Conservation (phyloP, 371 early-diverging fungal genomes). For the Zopfochytrium polystomum region DNA sequence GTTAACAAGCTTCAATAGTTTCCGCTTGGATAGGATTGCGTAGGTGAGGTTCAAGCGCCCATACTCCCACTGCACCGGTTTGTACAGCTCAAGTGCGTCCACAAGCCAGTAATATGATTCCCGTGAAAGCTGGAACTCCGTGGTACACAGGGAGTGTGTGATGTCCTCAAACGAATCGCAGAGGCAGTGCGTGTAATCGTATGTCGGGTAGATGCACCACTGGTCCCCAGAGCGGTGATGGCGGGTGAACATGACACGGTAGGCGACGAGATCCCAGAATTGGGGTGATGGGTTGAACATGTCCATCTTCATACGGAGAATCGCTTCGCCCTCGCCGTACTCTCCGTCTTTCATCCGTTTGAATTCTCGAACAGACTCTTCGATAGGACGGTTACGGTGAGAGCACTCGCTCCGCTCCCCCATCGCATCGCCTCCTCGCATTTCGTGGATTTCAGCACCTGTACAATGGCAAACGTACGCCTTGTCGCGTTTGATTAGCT, state of each 20-base stretch:
- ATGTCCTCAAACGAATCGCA: slow-evolving; percentile 99
- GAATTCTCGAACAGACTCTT: slow-evolving; percentile 92
- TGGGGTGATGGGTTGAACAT: slow-evolving; percentile 93
- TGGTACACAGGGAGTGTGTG: slow-evolving; percentile 99
- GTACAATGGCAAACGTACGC: slow-evolving; percentile 98
- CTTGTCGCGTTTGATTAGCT: slow-evolving; percentile 86
- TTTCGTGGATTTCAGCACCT: slow-evolving; percentile 86
- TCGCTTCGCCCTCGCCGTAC: slow-evolving; percentile 91
- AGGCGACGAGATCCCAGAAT: slow-evolving; percentile 99
- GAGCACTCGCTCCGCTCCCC: slow-evolving; percentile 87
- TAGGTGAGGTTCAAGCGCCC: slow-evolving; percentile 95
- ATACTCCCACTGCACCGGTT: slow-evolving; percentile 99
- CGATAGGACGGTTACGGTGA: slow-evolving; percentile 91
- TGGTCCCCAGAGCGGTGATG: slow-evolving; percentile 91
- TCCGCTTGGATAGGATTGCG: slow-evolving; percentile 98
- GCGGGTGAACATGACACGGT: slow-evolving; percentile 88
- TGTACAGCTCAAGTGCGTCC: slow-evolving; percentile 97
- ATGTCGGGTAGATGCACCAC: slow-evolving; percentile 99
- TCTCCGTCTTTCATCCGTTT: slow-evolving; percentile 97
- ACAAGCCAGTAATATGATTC: slow-evolving; percentile 99
- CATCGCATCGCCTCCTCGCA: slow-evolving; percentile 86
- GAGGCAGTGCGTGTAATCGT: slow-evolving; percentile 99
- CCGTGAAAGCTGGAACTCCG: slow-evolving; percentile 94
- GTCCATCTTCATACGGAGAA: slow-evolving; percentile 99
- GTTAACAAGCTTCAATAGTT: slow-evolving; percentile 97